Conservation (phyloP, 2,329 filamentous ascomycete genomes). For the Botrytis paeoniae region DNA sequence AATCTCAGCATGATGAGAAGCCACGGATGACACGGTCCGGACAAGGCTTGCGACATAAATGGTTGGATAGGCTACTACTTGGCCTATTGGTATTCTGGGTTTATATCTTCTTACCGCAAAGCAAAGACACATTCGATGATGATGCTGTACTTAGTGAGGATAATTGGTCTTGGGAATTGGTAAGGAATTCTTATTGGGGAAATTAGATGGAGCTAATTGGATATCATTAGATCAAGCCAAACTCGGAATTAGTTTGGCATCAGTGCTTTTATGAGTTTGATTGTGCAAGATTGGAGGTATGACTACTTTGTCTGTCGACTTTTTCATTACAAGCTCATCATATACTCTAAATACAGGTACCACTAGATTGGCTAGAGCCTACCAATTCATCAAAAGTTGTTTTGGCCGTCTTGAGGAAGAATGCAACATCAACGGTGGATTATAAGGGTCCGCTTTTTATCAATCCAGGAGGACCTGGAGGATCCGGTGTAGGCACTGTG, state of each 20-base stretch:
- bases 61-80: neutral
- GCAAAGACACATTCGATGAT: neutral
- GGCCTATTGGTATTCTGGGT: neutral
- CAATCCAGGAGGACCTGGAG: slow-evolving; percentile 44
- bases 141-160: neutral
- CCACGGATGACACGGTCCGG: neutral
- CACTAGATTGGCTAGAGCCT: slow-evolving; percentile 29
- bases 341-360: neutral
- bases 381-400: slow-evolving; percentile 23
- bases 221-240: neutral
- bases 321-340: neutral
- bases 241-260: neutral
- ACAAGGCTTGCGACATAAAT: neutral
- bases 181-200: neutral
- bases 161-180: neutral
- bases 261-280: slow-evolving; percentile 1
- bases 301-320: neutral
- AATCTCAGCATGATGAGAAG: neutral
- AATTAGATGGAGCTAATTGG: neutral
- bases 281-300: slow-evolving; percentile 5
- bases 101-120: neutral
- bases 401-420: slow-evolving; percentile 27
- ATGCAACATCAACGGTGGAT: slow-evolving; percentile 24
- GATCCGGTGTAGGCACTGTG: slow-evolving; percentile 41
- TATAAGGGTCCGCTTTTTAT: slow-evolving; percentile 30